Evolutionary conservation across 2,329 filamentous ascomycete genomes (phyloP), one percentile per base, ranked within the genome.

Genomic region (Harringtonia aguacate): DNA sequence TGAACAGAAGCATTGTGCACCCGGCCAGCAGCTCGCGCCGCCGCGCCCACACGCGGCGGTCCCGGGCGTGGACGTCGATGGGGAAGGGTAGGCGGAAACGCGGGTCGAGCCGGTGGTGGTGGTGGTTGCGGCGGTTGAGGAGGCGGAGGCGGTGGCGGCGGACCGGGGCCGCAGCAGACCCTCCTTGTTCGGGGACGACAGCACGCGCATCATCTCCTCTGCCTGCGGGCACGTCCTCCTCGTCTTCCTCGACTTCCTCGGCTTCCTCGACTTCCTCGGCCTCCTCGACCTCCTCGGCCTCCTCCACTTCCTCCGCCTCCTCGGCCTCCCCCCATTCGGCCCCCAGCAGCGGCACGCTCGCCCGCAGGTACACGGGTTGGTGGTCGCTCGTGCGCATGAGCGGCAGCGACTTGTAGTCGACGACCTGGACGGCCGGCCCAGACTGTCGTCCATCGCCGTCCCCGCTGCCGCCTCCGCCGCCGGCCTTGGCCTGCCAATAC

Each of bases 331-430:
- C 4, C 27, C 14, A 61, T 10, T 58, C 55, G 3, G 61, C 60
- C 12, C 60, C 54, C 39, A 77, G 52, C 7, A 86, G 64, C 2
- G 86, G 82, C 15, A 95, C 72, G 0, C 68, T 66, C 8, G 81
- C 69, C 4, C 83, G 76, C 21, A 95, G 68, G 39, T 79, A 84
- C 3, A 97, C 92, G 8, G 88, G 75, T 27, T 86, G 78, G 63
- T 98, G 92, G 59, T 98, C 92, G 43, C 86, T 92, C 9, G 81
- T 85, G n/a, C 76, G 70, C 48, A 94, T 75, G 2, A 94, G 66
- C 2, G 89, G 86, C 24, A 97, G 68, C 15, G 84, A 77, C 15
- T 79, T 72, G 61, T 97, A 97, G 21, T 78, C 68, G 21, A 66
- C 61, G n/a, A 86, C 70, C 8, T 67, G 58, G 30, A 78, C 10